Conservation (phyloP, 2,329 filamentous ascomycete genomes). For the Neonectria magnoliae region DNA sequence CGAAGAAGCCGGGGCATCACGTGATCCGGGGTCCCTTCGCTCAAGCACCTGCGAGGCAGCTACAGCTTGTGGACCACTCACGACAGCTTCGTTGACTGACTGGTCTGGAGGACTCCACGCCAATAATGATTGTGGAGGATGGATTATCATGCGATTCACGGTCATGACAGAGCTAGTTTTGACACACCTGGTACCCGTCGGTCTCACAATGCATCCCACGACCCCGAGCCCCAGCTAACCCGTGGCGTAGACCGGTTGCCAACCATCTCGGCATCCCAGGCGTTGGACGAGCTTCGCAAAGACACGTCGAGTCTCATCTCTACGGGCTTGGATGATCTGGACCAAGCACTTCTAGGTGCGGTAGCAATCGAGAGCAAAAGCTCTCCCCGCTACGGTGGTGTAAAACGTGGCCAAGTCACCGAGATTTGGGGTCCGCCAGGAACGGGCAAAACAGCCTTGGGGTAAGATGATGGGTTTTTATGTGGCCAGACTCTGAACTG, state of each 20-base stretch:
- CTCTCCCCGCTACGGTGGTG: slow-evolving; percentile 58
- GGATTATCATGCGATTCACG: slow-evolving; percentile 69
- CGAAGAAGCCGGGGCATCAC: slow-evolving; percentile 21
- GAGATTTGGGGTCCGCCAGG: slow-evolving; percentile 92
- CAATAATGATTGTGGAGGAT: slow-evolving; percentile 51
- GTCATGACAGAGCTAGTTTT: slow-evolving; percentile 70
- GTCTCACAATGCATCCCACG: slow-evolving; percentile 40
- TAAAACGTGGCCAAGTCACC: slow-evolving; percentile 80
- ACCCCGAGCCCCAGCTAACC: slow-evolving; percentile 27
- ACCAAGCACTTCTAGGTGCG: slow-evolving; percentile 53
- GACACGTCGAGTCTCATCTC: slow-evolving; percentile 62
- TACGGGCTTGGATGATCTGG: slow-evolving; percentile 65
- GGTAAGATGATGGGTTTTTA: slow-evolving; percentile 60
- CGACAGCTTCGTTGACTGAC: slow-evolving; percentile 32
- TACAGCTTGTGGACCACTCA: slow-evolving; percentile 25
- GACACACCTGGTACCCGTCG: slow-evolving; percentile 62
- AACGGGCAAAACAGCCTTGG: slow-evolving; percentile 84
- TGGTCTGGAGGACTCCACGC: slow-evolving; percentile 26
- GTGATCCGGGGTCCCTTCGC: slow-evolving; percentile 28
- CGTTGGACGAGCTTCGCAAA: slow-evolving; percentile 68
- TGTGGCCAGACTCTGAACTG: slow-evolving; percentile 23
- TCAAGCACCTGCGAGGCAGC: slow-evolving; percentile 10
- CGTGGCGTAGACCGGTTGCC: slow-evolving; percentile 72
- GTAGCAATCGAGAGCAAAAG: slow-evolving; percentile 24
- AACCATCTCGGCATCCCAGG: slow-evolving; percentile 79